Evolutionary conservation across 108 stramenopile genomes (phyloP).

Genomic region (Nannochloropsis salina): DNA sequence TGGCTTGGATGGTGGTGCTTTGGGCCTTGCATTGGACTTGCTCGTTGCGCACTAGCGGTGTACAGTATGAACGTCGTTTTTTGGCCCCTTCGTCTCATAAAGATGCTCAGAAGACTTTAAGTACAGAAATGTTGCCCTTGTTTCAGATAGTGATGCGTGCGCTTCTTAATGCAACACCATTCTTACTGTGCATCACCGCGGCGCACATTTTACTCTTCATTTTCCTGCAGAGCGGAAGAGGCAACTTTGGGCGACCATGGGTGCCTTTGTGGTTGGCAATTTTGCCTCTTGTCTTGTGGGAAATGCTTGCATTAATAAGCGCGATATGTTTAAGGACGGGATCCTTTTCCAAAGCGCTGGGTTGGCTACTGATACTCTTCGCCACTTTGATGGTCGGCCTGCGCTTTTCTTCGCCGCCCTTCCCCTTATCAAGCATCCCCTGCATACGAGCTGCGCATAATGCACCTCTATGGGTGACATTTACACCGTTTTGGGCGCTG

Average conservation of each 20-base stretch:
- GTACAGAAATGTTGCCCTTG: background rate
- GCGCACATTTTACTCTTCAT: background rate
- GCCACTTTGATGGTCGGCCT: background rate
- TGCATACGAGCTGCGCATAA: background rate
- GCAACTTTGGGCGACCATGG: background rate
- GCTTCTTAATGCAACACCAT: background rate
- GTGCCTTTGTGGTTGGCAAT: background rate
- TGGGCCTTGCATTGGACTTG: background rate
- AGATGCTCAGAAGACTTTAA: background rate
- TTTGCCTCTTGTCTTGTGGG: background rate
- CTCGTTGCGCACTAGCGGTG: background rate
- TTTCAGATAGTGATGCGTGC: background rate
- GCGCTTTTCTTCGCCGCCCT: background rate
- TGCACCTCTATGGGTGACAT: background rate
- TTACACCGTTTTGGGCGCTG: background rate
- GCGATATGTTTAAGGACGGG: background rate
- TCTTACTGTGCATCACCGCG: background rate
- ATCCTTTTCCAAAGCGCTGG: background rate
- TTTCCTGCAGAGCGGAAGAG: background rate
- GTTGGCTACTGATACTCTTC: background rate
- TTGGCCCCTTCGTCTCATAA: background rate
- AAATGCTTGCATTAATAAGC: background rate
- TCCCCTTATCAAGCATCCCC: background rate
- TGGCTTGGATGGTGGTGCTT: background rate
- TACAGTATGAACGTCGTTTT: background rate